Evolutionary conservation across 2,329 filamentous ascomycete species (phyloP).

Genomic region (Pyricularia sp.): DNA sequence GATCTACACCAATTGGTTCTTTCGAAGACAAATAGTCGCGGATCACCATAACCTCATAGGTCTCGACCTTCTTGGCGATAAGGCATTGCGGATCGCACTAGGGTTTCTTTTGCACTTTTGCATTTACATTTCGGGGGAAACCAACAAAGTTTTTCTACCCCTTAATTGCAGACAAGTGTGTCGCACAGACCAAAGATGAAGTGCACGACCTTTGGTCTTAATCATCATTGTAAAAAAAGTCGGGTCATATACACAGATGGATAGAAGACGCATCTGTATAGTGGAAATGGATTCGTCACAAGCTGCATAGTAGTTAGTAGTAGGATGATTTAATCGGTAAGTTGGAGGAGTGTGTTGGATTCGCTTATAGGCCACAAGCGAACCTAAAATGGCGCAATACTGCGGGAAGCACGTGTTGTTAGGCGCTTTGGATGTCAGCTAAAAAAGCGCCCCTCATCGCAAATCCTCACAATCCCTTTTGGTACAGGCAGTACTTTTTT

Average conservation of each 20-base stretch:
- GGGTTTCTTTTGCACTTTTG: neutral
- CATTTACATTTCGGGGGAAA: neutral
- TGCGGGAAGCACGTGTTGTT: neutral
- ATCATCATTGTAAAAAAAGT: neutral
- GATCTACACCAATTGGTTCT: neutral
- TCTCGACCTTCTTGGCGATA: neutral
- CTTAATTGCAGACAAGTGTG: neutral
- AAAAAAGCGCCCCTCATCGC: neutral
- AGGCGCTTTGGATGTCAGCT: neutral
- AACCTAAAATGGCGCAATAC: neutral
- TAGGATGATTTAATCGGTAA: neutral
- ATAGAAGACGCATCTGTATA: neutral
- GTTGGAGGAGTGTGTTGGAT: neutral
- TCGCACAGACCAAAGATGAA: neutral
- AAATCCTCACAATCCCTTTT: too few species aligned
- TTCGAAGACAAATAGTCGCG: neutral
- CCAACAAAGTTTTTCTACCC: neutral
- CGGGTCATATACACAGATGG: neutral
- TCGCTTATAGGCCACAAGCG: neutral
- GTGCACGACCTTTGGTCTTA: neutral
- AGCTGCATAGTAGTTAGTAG: too few species aligned
- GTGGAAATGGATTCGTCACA: neutral
- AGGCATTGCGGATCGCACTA: neutral
- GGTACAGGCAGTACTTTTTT: neutral
- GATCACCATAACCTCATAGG: neutral